phyloP scores from a whole-genome alignment of 495 filamentous ascomycete genomes.

The Darksidea phi region DNA sequence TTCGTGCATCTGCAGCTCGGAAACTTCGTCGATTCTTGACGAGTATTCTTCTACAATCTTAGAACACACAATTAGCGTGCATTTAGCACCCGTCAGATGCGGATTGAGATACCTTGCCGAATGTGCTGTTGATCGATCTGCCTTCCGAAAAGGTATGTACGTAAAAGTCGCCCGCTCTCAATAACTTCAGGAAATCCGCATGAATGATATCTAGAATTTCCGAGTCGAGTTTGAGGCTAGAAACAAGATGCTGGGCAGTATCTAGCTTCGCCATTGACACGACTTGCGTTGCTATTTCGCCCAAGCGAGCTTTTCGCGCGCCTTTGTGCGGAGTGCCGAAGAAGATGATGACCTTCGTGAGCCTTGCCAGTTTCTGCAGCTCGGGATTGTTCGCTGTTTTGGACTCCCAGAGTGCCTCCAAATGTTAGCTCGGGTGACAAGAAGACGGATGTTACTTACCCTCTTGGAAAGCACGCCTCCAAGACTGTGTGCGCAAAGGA shows the following conservation, averaged over 20 bases:
- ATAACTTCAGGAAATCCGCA: constrained; percentile 16
- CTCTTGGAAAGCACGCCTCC: constrained; percentile 14
- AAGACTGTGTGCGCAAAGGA: constrained; percentile 16
- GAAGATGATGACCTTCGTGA: constrained; percentile 16
- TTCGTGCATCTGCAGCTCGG: constrained; percentile 4
- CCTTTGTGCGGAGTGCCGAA: constrained; percentile 19
- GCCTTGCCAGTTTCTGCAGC: constrained; percentile 1
- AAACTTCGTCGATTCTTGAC: constrained; percentile 10
- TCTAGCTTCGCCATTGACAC: constrained; percentile 8
- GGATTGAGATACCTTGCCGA: constrained; percentile 8
- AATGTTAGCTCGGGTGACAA: not conserved
- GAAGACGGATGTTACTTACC: not conserved
- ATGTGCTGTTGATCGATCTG: not conserved
- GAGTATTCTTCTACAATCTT: constrained; percentile 19
- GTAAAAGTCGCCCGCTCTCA: constrained; percentile 3
- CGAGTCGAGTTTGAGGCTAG: constrained; percentile 6
- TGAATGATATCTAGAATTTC: constrained; percentile 17
- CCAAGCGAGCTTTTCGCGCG: constrained; percentile 1
- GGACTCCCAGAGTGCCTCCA: constrained; percentile 17
- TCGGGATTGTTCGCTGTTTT: constrained; percentile 1
- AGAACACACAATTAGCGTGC: not conserved
- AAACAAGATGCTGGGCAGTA: constrained; percentile 2
- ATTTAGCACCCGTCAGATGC: not conserved
- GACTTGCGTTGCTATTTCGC: constrained; percentile 15
- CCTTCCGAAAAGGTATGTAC: constrained; percentile 19